These are phyloP conservation scores for Colletotrichum cereale DNA, from an alignment of 2,329 filamentous ascomycete genomes.

Conservation along the genomic window DNA sequence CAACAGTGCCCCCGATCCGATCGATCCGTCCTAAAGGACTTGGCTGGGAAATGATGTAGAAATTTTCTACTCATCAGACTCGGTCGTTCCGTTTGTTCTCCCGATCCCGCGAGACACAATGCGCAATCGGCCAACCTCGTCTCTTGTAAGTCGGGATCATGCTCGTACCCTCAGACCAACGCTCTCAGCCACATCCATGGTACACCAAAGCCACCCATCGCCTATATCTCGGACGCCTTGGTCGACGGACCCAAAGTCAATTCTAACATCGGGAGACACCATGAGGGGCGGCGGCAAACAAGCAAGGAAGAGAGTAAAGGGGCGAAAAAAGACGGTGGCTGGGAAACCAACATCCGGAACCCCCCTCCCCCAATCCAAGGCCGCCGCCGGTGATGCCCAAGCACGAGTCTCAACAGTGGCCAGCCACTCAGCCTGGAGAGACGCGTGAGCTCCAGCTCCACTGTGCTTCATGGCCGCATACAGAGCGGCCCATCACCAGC, in stretches of 20 bases:
- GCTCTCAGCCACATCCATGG: slow-evolving; percentile 39
- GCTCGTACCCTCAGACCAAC: slow-evolving; percentile 29
- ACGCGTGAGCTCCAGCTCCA: slow-evolving; percentile 42
- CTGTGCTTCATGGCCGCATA: slow-evolving; percentile 47
- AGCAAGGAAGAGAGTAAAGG: not conserved
- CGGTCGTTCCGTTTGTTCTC: slow-evolving; percentile 30
- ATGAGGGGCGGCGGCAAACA: not conserved
- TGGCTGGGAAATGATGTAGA: slow-evolving; percentile 6
- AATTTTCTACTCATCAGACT: not conserved
- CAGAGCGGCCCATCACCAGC: slow-evolving; percentile 41
- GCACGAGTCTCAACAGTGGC: slow-evolving; percentile 33
- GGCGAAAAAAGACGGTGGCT: slow-evolving; percentile 38
- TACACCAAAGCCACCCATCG: slow-evolving; percentile 33
- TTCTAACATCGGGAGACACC: slow-evolving; percentile 31
- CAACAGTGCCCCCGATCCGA: slow-evolving; percentile 28
- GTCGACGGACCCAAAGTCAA: slow-evolving; percentile 28
- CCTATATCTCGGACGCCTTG: slow-evolving; percentile 25
- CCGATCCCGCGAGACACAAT: slow-evolving; percentile 17
- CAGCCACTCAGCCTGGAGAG: slow-evolving; percentile 39
- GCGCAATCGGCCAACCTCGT: slow-evolving; percentile 38
- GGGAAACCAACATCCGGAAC: slow-evolving; percentile 34
- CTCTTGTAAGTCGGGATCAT: slow-evolving; percentile 33
- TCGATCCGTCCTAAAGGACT: slow-evolving; percentile 25
- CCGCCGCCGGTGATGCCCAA: slow-evolving; percentile 39
- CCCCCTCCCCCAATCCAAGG: slow-evolving; percentile 22